A percentile compares a stretch with the other conserved stretches of the same genome.
phyloP scores from a whole-genome alignment of 2,329 filamentous ascomycete genomes.

The Dactylella cylindrospora region DNA sequence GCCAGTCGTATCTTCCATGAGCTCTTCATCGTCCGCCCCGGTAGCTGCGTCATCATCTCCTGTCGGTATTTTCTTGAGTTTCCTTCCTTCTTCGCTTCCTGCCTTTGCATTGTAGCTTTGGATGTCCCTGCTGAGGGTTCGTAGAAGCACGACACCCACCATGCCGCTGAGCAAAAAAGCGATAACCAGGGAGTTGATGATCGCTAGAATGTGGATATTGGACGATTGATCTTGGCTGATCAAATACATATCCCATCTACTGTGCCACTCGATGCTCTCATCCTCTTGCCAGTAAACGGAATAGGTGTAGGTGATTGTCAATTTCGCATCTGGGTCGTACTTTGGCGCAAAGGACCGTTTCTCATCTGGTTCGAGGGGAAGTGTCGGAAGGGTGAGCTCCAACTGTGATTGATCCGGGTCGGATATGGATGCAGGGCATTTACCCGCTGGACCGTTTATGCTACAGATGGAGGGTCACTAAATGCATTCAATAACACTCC shows the following conservation, averaged over 20 bases:
- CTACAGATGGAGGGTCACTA: constrained; percentile 54
- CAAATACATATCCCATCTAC: constrained; percentile 87
- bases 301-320: constrained; percentile 81
- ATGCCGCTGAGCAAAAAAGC: constrained; percentile 75
- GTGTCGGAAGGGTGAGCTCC: constrained; percentile 68
- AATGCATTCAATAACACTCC: neutral
- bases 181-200: constrained; percentile 83
- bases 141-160: constrained; percentile 76
- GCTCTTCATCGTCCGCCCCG: constrained; percentile 67
- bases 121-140: constrained; percentile 76
- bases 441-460: constrained; percentile 61
- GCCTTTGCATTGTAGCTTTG: constrained; percentile 68
- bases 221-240: constrained; percentile 80
- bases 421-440: constrained; percentile 59
- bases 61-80: constrained; percentile 58
- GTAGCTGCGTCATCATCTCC: constrained; percentile 63
- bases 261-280: constrained; percentile 74
- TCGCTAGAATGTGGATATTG: constrained; percentile 83
- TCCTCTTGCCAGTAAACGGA: constrained; percentile 89
- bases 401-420: constrained; percentile 53
- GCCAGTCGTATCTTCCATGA: constrained; percentile 75
- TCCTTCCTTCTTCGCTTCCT: constrained; percentile 67
- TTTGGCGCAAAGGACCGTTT: constrained; percentile 10
- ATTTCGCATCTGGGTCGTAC: constrained; percentile 61
- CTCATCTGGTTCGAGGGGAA: constrained; percentile 57